Evolutionary conservation across 192 early-diverging fungal species (phyloP).

Genomic region (Umbelopsis vinacea): DNA sequence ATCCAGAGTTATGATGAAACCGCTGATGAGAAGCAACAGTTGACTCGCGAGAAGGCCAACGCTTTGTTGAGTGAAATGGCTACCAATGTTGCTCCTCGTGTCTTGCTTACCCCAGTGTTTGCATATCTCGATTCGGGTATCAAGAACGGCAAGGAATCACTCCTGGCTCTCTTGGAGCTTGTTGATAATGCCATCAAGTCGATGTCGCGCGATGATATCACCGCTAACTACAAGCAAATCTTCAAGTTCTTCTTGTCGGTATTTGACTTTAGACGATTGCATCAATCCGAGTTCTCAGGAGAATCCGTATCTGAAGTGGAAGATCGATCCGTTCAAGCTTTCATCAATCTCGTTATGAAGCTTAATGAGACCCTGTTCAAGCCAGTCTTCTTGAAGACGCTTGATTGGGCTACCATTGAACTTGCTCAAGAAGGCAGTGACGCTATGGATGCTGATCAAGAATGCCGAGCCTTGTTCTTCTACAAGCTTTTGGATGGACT

Average conservation of each 20-base stretch:
- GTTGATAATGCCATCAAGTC: conserved; percentile 65
- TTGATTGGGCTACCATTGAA: conserved; percentile 75
- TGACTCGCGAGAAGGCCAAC: conserved; percentile 45
- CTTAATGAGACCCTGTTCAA: conserved; percentile 95
- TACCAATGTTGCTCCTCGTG: conserved; percentile 62
- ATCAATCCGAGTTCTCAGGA: conserved; percentile 38
- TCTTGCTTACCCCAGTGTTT: conserved; percentile 66
- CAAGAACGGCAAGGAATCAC: conserved; percentile 56
- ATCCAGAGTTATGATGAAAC: conserved; percentile 42
- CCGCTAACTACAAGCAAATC: conserved; percentile 75
- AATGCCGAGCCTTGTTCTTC: conserved; percentile 47
- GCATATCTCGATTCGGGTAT: conserved; percentile 50
- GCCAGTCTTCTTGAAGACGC: conserved; percentile 86
- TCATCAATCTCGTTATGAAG: conserved; percentile 85
- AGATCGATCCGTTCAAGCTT: conserved; percentile 69
- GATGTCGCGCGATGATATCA: conserved; percentile 67
- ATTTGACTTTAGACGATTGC: conserved; percentile 59
- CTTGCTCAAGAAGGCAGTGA: conserved; percentile 33
- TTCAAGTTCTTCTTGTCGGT: conserved; percentile 85
- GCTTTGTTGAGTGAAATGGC: conserved; percentile 57
- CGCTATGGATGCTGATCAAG: conserved; percentile 30
- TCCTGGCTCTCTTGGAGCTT: conserved; percentile 70
- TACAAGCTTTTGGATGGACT: conserved; percentile 47
- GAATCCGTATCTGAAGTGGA: conserved; percentile 62
- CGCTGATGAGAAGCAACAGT: conserved; percentile 44